phyloP scores from a whole-genome alignment of 1,284 basidiomycete species.

The Coriolopsis trogii region DNA sequence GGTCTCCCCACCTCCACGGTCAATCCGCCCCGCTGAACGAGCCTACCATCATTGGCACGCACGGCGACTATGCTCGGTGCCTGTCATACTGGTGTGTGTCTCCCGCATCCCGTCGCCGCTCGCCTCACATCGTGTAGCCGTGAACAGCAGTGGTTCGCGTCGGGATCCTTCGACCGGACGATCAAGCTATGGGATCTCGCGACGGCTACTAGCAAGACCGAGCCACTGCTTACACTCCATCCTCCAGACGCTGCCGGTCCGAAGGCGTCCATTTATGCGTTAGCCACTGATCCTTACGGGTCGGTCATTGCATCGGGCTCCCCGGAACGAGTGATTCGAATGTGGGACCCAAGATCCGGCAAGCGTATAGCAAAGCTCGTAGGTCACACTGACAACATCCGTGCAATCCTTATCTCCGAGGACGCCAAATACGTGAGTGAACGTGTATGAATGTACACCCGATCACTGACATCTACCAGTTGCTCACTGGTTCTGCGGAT shows the following conservation, averaged over 20 bases:
- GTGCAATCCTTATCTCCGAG: slow-evolving; percentile 85
- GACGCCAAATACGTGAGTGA: slow-evolving; percentile 84
- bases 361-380: slow-evolving; percentile 78
- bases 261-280: slow-evolving; percentile 80
- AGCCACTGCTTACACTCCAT: slow-evolving; percentile 61
- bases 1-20: slow-evolving; percentile 80
- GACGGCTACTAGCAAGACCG: slow-evolving; percentile 33
- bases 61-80: slow-evolving; percentile 91
- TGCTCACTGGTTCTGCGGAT: slow-evolving; percentile 90
- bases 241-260: slow-evolving; percentile 63
- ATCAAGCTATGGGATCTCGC: slow-evolving; percentile 95
- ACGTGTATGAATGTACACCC: neutral
- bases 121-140: slow-evolving; percentile 47
- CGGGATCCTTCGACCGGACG: slow-evolving; percentile 92
- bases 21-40: slow-evolving; percentile 40
- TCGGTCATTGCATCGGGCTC: slow-evolving; percentile 86
- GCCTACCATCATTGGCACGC: slow-evolving; percentile 80
- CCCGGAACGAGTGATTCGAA: slow-evolving; percentile 85
- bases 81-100: slow-evolving; percentile 69
- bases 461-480: slow-evolving; percentile 41
- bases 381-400: slow-evolving; percentile 96
- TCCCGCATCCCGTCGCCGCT: neutral
- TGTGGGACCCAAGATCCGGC: slow-evolving; percentile 92
- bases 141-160: slow-evolving; percentile 86
- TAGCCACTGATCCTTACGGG: slow-evolving; percentile 81